These are phyloP conservation scores for Allantophomopsis lycopodina DNA, from an alignment of 2,329 filamentous ascomycete species.

Conservation along the genomic window DNA sequence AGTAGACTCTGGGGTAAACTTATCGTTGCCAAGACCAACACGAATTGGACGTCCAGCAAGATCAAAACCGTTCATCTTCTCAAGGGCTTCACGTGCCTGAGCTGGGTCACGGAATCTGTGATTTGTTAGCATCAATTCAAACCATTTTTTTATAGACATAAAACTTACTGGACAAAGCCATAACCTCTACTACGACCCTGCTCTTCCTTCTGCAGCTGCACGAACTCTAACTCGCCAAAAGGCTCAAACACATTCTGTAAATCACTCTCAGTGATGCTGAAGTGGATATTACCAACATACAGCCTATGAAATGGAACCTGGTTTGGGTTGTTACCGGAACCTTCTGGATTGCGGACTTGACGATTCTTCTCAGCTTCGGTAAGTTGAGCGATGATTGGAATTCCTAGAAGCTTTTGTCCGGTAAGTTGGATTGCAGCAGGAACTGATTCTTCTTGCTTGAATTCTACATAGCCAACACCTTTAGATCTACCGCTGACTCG, in stretches of 20 bases:
- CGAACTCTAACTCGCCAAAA: constrained; percentile 94
- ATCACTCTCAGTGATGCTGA: constrained; percentile 95
- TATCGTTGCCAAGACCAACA: constrained; percentile 98
- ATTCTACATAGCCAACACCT: constrained; percentile 98
- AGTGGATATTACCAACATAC: constrained; percentile 98
- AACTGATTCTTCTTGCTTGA: constrained; percentile 91
- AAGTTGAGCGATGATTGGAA: constrained; percentile 95
- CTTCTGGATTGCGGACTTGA: constrained; percentile 74
- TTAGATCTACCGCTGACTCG: constrained; percentile 93
- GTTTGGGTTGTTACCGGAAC: constrained; percentile 54
- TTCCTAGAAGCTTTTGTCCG: constrained; percentile 95
- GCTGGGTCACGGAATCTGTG: constrained; percentile 74
- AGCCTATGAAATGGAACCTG: constrained; percentile 93
- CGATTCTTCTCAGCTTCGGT: constrained; percentile 99
- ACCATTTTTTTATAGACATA: not conserved
- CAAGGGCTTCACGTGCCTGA: constrained; percentile 84
- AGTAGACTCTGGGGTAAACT: constrained; percentile 96
- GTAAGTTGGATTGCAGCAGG: constrained; percentile 91
- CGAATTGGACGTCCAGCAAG: constrained; percentile 93
- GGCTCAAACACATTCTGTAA: constrained; percentile 94
- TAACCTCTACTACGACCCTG: constrained; percentile 83
- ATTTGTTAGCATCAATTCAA: not conserved
- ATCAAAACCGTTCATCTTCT: constrained; percentile 99
- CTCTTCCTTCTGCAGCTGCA: constrained; percentile 95
- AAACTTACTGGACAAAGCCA: constrained; percentile 88